Evolutionary conservation across 345 rosid species (phyloP), one percentile per base, ranked within the genome.

Genomic region (Noccaea caerulescens): DNA sequence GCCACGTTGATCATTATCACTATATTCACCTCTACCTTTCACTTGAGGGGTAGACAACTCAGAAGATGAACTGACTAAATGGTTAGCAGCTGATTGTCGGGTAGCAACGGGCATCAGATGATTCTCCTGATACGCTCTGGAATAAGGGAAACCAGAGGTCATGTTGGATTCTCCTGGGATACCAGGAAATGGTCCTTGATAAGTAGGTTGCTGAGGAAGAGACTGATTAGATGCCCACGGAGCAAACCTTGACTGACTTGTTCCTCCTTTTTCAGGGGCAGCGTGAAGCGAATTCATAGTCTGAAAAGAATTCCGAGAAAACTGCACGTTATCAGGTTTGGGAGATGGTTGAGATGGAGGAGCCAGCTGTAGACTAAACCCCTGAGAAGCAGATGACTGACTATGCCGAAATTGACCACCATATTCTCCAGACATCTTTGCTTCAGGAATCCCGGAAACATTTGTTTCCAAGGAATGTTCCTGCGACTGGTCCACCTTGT

Each of bases 301-400:
- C 73, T 71, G 82, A 33, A 79, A 66, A 39, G 82, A 69, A 52
- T 74, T 77, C 72, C 66, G 86, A 66, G 87, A 78, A 76, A 80
- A 45, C 49, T 75, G 54, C 11, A 67, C 30, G 52, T 53, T 75
- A 57, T 82, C 86, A 51, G 77, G 72, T 69, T 59, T 52, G 36
- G 80, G 66, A 68, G 80, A 75, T 69, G 75, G 73, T 76, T 88
- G 96, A 66, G 98, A 88, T 45, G 98, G 92, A 16, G 89, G 97
- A 42, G 80, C 96, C 72, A 91, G 80, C 72, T 83, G 96, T 58
- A 93, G 85, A 58, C 88, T 88, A 80, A 88, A 87, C 61, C 92
- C 88, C 72, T 90, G 93, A 68, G 93, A 79, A 75, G 81, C 68
- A 68, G 90, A 79, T 58, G 85, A 74, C 69, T 80, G 87, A 75